A percentile compares a stretch with the other conserved stretches of the same genome.
phyloP scores from a whole-genome alignment of 495 filamentous ascomycete genomes.

The Talaromyces stipitatus region DNA sequence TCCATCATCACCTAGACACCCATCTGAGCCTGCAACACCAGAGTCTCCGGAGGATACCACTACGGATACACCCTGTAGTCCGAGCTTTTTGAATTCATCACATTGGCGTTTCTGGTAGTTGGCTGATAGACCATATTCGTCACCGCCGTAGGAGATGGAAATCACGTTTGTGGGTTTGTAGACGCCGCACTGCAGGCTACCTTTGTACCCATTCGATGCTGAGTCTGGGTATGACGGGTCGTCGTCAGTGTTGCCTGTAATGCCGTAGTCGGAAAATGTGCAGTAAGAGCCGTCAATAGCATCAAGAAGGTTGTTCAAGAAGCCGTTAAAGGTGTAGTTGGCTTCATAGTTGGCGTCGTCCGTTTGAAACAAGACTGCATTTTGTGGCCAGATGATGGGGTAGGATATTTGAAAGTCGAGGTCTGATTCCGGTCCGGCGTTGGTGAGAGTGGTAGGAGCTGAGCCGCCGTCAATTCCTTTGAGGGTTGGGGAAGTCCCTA shows the following conservation, averaged over 20 bases:
- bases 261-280: constrained; percentile 10
- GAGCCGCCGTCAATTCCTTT: constrained; percentile 35
- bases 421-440: constrained; percentile 39
- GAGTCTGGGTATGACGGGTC: constrained; percentile 52
- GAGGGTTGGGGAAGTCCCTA: constrained; percentile 30
- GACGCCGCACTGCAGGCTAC: constrained; percentile 52
- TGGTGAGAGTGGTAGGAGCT: constrained; percentile 20
- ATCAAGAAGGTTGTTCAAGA: constrained; percentile 46
- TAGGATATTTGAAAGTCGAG: constrained; percentile 46
- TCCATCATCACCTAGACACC: constrained; percentile 29
- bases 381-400: constrained; percentile 50
- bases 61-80: constrained; percentile 52
- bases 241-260: constrained; percentile 20
- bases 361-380: constrained; percentile 48
- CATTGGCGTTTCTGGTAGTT: constrained; percentile 50
- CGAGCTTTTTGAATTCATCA: constrained; percentile 58
- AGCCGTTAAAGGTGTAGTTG: constrained; percentile 28
- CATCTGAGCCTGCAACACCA: constrained; percentile 45
- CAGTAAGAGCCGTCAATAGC: constrained; percentile 58
- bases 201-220: constrained; percentile 45
- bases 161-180: constrained; percentile 53
- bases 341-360: constrained; percentile 46
- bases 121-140: constrained; percentile 43
- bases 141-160: constrained; percentile 49
- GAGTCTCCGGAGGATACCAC: constrained; percentile 55